Percentiles rank a stretch among this genome's conserved stretches.
Conservation (phyloP, 1,284 basidiomycete species). For the Chalciporus sp. region DNA sequence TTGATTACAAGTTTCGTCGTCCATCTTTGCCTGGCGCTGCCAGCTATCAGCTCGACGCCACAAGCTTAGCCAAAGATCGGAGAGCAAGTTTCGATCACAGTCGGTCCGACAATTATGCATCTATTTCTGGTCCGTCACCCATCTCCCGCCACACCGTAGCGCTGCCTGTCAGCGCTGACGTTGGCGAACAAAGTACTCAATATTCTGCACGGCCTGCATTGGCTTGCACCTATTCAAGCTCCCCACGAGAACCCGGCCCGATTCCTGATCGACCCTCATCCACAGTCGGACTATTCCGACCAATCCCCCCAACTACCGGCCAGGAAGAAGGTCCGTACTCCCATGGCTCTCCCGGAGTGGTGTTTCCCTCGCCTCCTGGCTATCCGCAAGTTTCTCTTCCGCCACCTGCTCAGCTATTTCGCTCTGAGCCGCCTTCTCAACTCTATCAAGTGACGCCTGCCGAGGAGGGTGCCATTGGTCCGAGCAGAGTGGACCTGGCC, state of each 20-base stretch:
- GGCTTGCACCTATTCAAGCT: slow-evolving; percentile 19
- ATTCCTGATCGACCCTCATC: slow-evolving; percentile 24
- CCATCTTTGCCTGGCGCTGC: slow-evolving; percentile 28
- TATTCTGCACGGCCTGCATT: slow-evolving; percentile 15
- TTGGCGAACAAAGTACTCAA: slow-evolving; percentile 17
- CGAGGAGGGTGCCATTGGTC: slow-evolving; percentile 34
- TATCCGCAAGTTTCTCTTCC: slow-evolving; percentile 33
- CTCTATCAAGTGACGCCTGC: slow-evolving; percentile 31
- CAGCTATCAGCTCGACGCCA: slow-evolving; percentile 8
- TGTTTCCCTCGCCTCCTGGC: slow-evolving; percentile 14
- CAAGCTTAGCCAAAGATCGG: slow-evolving; percentile 14
- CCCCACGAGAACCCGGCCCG: slow-evolving; percentile 22
- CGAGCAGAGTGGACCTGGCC: slow-evolving; percentile 47
- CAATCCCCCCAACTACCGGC: slow-evolving; percentile 1
- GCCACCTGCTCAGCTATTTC: slow-evolving; percentile 35
- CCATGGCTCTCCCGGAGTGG: slow-evolving; percentile 13
- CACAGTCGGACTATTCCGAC: slow-evolving; percentile 19
- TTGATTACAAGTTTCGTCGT: slow-evolving; percentile 36
- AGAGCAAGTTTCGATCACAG: slow-evolving; percentile 19
- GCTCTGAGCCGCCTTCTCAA: slow-evolving; percentile 31
- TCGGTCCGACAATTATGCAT: slow-evolving; percentile 18
- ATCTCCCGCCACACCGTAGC: slow-evolving; percentile 6
- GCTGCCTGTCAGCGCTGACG: slow-evolving; percentile 6
- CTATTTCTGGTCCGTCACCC: neutral
- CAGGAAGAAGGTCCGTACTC: slow-evolving; percentile 10